phyloP scores from a whole-genome alignment of 2,329 filamentous ascomycete genomes.

The Emydomyces testavorans region DNA sequence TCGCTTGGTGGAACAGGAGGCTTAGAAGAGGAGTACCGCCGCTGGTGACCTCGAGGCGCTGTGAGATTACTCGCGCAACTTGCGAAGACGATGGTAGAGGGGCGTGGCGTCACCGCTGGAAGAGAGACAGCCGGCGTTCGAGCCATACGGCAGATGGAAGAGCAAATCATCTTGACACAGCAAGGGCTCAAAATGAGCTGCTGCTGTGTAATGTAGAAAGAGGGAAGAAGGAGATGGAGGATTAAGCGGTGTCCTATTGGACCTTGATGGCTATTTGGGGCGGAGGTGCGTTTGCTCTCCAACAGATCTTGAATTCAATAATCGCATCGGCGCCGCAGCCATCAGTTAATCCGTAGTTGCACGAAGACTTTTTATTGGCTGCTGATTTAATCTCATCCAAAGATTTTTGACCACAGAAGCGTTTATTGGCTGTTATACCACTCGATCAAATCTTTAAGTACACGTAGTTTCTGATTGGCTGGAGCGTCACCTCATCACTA shows the following conservation, averaged over 20 bases:
- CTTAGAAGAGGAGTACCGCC: slow-evolving; percentile 41
- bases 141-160: slow-evolving; percentile 37
- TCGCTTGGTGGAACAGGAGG: slow-evolving; percentile 37
- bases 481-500: too few species aligned
- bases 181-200: neutral
- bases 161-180: slow-evolving; percentile 33
- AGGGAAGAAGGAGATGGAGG: neutral
- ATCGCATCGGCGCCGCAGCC: slow-evolving; percentile 2
- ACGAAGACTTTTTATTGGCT: too few species aligned
- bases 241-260: neutral
- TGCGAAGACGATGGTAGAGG: slow-evolving; percentile 23
- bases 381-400: too few species aligned
- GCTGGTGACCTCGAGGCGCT: slow-evolving; percentile 30
- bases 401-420: too few species aligned
- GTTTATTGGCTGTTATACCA: too few species aligned
- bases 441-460: too few species aligned
- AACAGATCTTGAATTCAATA: slow-evolving; percentile 3
- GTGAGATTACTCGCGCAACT: slow-evolving; percentile 23
- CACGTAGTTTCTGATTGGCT: too few species aligned
- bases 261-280: neutral
- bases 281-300: slow-evolving; percentile 1
- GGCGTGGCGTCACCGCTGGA: slow-evolving; percentile 25
- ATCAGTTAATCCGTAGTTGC: too few species aligned
- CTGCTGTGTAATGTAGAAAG: neutral
- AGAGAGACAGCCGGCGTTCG: slow-evolving; percentile 29